Conservation (phyloP, 345 rosid species). For the Erodium maritimum region DNA sequence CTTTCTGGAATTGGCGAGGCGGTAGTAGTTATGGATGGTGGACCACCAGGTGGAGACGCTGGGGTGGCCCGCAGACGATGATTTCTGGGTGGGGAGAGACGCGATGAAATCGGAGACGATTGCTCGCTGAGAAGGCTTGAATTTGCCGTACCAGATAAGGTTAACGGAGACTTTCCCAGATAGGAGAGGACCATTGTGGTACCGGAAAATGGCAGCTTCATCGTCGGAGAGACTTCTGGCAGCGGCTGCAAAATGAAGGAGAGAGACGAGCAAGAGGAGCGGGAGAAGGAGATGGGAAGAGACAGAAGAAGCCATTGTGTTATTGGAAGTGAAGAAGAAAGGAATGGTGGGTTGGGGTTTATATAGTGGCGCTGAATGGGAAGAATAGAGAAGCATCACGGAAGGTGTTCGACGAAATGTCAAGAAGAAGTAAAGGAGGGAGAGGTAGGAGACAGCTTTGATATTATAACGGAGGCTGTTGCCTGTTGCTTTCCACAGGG, state of each 20-base stretch:
- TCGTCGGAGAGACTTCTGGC: neutral
- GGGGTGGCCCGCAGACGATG: too few species aligned
- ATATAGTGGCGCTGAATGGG: too few species aligned
- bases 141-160: slow-evolving; percentile 76
- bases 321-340: neutral
- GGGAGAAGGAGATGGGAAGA: neutral
- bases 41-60: slow-evolving; percentile 75
- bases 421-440: too few species aligned
- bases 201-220: slow-evolving; percentile 15
- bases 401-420: too few species aligned
- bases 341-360: neutral
- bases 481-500: too few species aligned
- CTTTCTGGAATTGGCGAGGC: slow-evolving; percentile 21
- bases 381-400: too few species aligned
- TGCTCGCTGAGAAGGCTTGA: slow-evolving; percentile 62
- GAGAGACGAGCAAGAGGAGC: neutral
- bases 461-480: too few species aligned
- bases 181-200: slow-evolving; percentile 81
- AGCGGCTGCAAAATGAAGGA: neutral
- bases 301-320: neutral
- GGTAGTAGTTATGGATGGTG: slow-evolving; percentile 53
- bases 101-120: slow-evolving; percentile 60
- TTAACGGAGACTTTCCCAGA: slow-evolving; percentile 59
- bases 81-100: too few species aligned
- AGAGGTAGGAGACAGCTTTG: too few species aligned